Evolutionary conservation across 768 basidiomycete species (phyloP), one percentile per base, ranked within the genome.

Genomic region (Naganishia onofrii): DNA sequence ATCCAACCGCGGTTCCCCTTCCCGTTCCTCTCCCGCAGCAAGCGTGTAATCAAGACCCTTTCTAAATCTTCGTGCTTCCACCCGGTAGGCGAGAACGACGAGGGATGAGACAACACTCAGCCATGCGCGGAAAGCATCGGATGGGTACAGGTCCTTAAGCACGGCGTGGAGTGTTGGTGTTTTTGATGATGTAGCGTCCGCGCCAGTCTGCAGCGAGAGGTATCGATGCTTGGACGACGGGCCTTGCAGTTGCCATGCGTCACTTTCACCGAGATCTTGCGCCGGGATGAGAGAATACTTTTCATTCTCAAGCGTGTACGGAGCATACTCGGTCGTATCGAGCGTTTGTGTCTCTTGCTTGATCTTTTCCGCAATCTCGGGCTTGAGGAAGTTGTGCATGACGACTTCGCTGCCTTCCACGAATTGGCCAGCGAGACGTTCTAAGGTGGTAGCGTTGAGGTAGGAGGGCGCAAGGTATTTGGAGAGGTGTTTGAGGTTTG

Each of bases 151-250:
- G 74, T 88, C 87, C 70, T 90, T 86, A 80, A 92, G 89, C 56
- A 95, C 82, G 36, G 82, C 84, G 67, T 87, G 85, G 71, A 92
- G 76, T 73, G 88, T 87, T 21, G 75, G 74, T 13, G 76, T 80
- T 17, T 69, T 69, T 13, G 70, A 60, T 23, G 85, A 80, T 36
- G 85, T 82, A 31, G 86, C 84, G 34, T 85, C 86, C 21, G 84
- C 38, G 9, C 67, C 54, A 12, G 75, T 66, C 32, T 81, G 80
- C 31, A 94, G 87, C 3, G 85, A 84, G 80, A 90, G 89, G 84
- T 93, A 97, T 38, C 95, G 91, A 86, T 91, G 92, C 79, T 94
- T 93, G 80, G 94, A 93, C 32, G 95, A 92, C 0, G 95, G 95
- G 1, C 94, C 93, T 75, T 87, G 87, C 76, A 91, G 75, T 17